Percentiles rank a stretch among this genome's conserved stretches.
These are phyloP conservation scores for Loxodes magnus DNA, from an alignment of 73 alveolate species.

Conservation along the genomic window DNA sequence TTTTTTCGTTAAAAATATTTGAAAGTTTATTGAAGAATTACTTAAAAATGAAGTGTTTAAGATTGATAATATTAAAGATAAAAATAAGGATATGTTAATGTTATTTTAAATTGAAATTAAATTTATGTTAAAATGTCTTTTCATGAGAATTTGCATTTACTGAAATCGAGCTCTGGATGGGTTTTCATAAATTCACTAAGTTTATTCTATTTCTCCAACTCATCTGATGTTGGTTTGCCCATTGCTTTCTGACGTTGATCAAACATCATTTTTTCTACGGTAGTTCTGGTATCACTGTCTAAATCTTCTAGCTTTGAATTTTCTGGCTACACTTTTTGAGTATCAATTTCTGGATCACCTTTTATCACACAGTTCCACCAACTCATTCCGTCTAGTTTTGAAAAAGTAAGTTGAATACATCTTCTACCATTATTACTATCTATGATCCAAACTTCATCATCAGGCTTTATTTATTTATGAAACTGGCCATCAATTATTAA, in stretches of 20 bases:
- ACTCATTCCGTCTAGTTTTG: slow-evolving; percentile 59
- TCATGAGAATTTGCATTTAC: slow-evolving; percentile 82
- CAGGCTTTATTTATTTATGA: slow-evolving; percentile 65
- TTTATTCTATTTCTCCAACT: slow-evolving; percentile 68
- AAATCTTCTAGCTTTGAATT: slow-evolving; percentile 85
- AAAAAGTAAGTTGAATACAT: slow-evolving; percentile 47
- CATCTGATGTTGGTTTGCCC: slow-evolving; percentile 93
- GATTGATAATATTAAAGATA: no score
- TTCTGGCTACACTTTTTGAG: slow-evolving; percentile 90
- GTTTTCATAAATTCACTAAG: slow-evolving; percentile 83
- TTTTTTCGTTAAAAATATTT: no score
- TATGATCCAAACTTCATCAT: slow-evolving; percentile 79
- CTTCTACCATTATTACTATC: slow-evolving; percentile 63
- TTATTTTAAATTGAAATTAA: no score
- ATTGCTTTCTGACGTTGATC: slow-evolving; percentile 83
- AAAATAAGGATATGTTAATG: no score
- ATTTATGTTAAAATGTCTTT: no score
- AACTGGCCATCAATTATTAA: slow-evolving; percentile 61
- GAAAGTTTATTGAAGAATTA: no score
- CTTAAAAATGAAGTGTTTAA: no score
- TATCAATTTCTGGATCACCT: slow-evolving; percentile 80
- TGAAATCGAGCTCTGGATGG: slow-evolving; percentile 98
- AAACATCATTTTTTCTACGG: slow-evolving; percentile 97
- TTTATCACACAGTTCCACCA: slow-evolving; percentile 91
- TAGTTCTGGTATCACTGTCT: slow-evolving; percentile 88